Evolutionary conservation across 192 early-diverging fungal species (phyloP), one percentile per base, ranked within the genome.

Genomic region (Coemansia sp.): DNA sequence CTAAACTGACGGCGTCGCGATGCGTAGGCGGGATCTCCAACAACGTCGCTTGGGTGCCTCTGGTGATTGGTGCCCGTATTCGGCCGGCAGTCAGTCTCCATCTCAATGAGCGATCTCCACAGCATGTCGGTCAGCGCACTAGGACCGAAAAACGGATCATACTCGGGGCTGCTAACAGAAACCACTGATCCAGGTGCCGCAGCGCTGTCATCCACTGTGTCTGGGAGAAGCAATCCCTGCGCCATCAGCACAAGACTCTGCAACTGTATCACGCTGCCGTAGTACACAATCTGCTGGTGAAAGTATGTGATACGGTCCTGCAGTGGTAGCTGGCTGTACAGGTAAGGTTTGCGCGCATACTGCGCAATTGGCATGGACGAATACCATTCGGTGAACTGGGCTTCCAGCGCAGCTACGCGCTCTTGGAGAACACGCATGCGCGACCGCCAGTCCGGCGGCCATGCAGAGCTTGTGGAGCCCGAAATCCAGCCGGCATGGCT

Each of bases 361-460:
- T 74, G 71, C 37, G 75, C 69, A 64, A 72, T 71, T 8, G 80
- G 80, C 71, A 68, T 72, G 22, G 68, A 65, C 57, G 74, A 75
- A 63, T 77, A 72, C 80, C 80, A 83, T 44, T 77, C 80, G 8
- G 72, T 69, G 37, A 83, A 67, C 62, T 68, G 75, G 5, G 63
- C 43, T 57, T 81, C 78, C 22, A 83, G 71, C 45, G 61, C 75
- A 2, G 71, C 65, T 0, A 63, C 60, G 16, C 80, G 71, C 64
- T 77, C 75, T 44, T 71, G 70, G 14, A 83, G 63, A 20, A 75
- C 76, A 32, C 70, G 80, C 75, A 83, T 71, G 37, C 80, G 80
- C n/a, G 80, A 68, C 4, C 76, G 65, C 80, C 80, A 83, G 72
- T 83, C 80, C 8, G 75, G 76, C 17, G 75, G 80, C 80, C 80